These are phyloP conservation scores for Viola odorata DNA, from an alignment of 345 rosid genomes.

Conservation along the genomic window DNA sequence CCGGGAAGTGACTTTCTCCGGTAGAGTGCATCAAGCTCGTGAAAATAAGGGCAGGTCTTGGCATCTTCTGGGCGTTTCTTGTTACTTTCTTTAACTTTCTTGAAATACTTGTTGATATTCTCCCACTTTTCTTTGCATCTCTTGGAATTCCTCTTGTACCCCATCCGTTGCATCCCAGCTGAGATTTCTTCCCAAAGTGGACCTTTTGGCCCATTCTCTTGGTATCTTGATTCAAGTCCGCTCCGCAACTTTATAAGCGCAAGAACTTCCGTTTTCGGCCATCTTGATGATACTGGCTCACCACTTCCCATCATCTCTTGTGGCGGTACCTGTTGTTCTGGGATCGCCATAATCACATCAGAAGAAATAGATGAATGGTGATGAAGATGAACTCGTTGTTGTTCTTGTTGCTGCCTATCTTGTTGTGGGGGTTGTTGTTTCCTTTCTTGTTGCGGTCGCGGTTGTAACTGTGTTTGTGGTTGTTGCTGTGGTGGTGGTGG, in stretches of 20 bases:
- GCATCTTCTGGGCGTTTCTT: slow-evolving; percentile 19
- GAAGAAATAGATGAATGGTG: slow-evolving; percentile 20
- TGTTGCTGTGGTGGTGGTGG: slow-evolving; percentile 6
- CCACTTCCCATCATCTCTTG: slow-evolving; percentile 22
- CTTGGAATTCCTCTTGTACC: slow-evolving; percentile 18
- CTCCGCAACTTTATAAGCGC: slow-evolving; percentile 19
- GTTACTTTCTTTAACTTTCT: slow-evolving; percentile 20
- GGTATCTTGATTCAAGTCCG: slow-evolving; percentile 15
- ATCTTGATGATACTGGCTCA: slow-evolving; percentile 26
- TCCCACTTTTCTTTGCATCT: slow-evolving; percentile 26
- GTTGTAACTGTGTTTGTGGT: background rate
- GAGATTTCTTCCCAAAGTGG: slow-evolving; percentile 26
- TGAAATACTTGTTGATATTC: slow-evolving; percentile 25
- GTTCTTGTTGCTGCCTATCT: slow-evolving; percentile 12
- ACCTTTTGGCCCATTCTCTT: slow-evolving; percentile 18
- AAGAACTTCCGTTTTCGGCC: slow-evolving; percentile 19
- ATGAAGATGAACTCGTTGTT: slow-evolving; percentile 18
- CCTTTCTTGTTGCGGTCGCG: background rate
- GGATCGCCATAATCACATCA: slow-evolving; percentile 39
- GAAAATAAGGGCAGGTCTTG: slow-evolving; percentile 25
- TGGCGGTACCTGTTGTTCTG: slow-evolving; percentile 42
- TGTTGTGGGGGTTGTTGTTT: background rate
- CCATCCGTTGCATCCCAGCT: slow-evolving; percentile 11
- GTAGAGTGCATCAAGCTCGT: slow-evolving; percentile 18
- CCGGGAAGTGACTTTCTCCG: slow-evolving; percentile 22